Evolutionary conservation across 1,139 yeast species (phyloP).

Genomic region (Geotrichum phurueaensis): DNA sequence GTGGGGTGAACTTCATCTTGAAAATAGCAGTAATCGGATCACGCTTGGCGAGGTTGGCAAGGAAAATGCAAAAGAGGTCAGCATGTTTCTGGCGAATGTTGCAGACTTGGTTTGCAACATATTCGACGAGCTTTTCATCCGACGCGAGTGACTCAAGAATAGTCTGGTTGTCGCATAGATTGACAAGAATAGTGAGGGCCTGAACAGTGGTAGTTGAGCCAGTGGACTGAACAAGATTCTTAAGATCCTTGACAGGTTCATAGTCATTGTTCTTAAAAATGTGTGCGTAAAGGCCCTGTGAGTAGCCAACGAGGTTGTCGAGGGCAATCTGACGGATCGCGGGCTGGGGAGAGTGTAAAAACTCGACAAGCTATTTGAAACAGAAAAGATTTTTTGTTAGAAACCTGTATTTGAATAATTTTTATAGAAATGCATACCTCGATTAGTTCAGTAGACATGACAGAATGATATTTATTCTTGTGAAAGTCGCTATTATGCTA

Average conservation of each 20-base stretch:
- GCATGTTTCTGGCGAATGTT: constrained; percentile 59
- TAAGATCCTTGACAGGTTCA: constrained; percentile 70
- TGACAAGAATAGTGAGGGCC: constrained; percentile 74
- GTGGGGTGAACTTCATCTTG: constrained; percentile 37
- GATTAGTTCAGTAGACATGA: constrained; percentile 26
- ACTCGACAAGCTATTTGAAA: constrained; percentile 49
- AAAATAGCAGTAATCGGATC: constrained; percentile 57
- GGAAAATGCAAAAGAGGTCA: constrained; percentile 75
- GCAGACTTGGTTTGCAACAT: constrained; percentile 49
- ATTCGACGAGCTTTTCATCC: constrained; percentile 56
- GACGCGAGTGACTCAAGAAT: constrained; percentile 55
- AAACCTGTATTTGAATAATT: neutral
- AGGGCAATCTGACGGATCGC: constrained; percentile 81
- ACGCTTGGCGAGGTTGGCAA: constrained; percentile 79
- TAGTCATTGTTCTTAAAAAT: constrained; percentile 67
- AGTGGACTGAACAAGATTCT: constrained; percentile 46
- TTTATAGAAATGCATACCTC: constrained; percentile 22
- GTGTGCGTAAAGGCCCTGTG: constrained; percentile 59
- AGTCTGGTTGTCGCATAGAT: constrained; percentile 66
- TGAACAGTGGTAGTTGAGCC: constrained; percentile 27
- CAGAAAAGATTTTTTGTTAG: neutral
- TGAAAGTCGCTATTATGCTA: neutral
- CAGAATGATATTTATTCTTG: neutral
- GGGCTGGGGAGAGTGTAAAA: constrained; percentile 77
- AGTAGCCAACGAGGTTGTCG: constrained; percentile 76